Evolutionary conservation across 1,139 yeast species (phyloP).

Genomic region (Pichia sp.): DNA sequence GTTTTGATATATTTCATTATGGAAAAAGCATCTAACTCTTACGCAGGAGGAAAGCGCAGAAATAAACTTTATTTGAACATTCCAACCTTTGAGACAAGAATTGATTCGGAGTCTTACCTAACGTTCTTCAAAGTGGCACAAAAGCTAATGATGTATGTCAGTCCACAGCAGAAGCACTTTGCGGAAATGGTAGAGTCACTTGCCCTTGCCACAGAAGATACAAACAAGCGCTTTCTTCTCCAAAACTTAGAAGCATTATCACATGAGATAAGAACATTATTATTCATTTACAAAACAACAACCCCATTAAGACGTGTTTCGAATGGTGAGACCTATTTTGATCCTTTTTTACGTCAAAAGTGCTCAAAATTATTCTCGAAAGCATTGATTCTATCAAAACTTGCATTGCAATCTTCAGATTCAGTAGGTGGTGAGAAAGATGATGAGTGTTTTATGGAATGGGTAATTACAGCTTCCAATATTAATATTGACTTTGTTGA

Average conservation of each 20-base stretch:
- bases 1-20: constrained; percentile 27
- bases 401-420: constrained; percentile 21
- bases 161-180: constrained; percentile 53
- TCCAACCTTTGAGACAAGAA: constrained; percentile 63
- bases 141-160: constrained; percentile 63
- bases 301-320: constrained; percentile 33
- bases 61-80: constrained; percentile 54
- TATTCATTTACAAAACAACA: constrained; percentile 44
- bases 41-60: constrained; percentile 30
- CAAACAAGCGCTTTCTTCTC: constrained; percentile 55
- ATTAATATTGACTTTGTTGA: constrained; percentile 83
- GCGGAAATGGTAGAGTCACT: constrained; percentile 45
- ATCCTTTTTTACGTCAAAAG: constrained; percentile 21
- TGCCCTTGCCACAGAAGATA: constrained; percentile 62
- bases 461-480: constrained; percentile 64
- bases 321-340: constrained; percentile 30
- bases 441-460: constrained; percentile 21
- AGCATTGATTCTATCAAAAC: constrained; percentile 54
- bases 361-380: constrained; percentile 50
- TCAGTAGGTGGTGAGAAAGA: constrained; percentile 28
- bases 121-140: constrained; percentile 60
- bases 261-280: constrained; percentile 29
- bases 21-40: constrained; percentile 22
- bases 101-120: constrained; percentile 72
- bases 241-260: constrained; percentile 45